These are phyloP conservation scores for Phlegmacium glaucopus DNA, from an alignment of 768 basidiomycete species.

Conservation along the genomic window DNA sequence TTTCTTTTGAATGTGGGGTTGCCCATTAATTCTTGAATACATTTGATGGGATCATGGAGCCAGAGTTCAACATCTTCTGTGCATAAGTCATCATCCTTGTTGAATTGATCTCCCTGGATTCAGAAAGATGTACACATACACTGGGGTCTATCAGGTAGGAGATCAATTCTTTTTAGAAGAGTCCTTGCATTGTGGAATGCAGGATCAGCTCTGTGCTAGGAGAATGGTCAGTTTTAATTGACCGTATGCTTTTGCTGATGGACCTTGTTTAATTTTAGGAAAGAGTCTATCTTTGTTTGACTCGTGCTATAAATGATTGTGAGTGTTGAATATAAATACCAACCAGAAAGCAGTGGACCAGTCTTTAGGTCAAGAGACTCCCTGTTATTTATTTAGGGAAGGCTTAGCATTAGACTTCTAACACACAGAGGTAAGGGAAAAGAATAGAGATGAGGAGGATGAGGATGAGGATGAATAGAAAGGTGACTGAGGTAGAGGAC, in stretches of 20 bases:
- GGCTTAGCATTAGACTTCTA: no score
- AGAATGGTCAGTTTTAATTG: neutral
- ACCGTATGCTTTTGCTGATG: slow-evolving; percentile 7
- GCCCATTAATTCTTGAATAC: slow-evolving; percentile 30
- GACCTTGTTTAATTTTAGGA: slow-evolving; percentile 27
- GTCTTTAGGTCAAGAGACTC: no score
- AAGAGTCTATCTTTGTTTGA: slow-evolving; percentile 26
- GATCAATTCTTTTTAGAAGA: slow-evolving; percentile 23
- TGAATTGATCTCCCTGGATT: slow-evolving; percentile 10
- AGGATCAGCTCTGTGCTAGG: slow-evolving; percentile 7
- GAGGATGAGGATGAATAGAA: no score
- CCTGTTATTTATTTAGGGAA: no score
- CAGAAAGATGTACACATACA: slow-evolving; percentile 21
- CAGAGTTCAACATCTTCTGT: slow-evolving; percentile 13
- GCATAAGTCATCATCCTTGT: neutral
- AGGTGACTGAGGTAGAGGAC: slow-evolving; percentile 29
- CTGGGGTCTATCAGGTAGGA: slow-evolving; percentile 16
- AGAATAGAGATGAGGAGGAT: no score
- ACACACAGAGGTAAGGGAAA: no score
- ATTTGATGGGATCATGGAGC: slow-evolving; percentile 19
- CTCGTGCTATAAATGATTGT: slow-evolving; percentile 20
- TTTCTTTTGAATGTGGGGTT: slow-evolving; percentile 28
- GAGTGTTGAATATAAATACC: no score
- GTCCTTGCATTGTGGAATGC: slow-evolving; percentile 24
- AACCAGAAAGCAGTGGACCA: no score